phyloP scores from a whole-genome alignment of 345 rosid species.

The Eucalyptus paniculata region DNA sequence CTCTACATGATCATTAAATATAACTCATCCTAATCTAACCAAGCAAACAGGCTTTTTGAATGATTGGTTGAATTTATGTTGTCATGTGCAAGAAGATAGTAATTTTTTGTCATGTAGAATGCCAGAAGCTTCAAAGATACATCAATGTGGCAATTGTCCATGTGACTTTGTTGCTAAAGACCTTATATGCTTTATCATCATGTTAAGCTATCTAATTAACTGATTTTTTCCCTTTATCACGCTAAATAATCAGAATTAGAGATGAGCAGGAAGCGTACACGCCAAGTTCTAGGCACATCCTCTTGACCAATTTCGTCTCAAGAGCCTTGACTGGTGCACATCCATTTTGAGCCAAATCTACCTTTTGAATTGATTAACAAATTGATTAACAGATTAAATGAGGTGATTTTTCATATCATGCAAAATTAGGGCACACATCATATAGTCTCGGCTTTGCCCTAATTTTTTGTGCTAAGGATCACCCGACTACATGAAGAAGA shows the following conservation, averaged over 20 bases:
- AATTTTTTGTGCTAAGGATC: background rate
- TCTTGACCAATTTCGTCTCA: background rate
- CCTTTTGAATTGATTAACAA: background rate
- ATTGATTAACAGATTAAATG: background rate
- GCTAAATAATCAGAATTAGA: background rate
- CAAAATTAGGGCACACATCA: background rate
- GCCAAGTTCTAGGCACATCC: background rate
- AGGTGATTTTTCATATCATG: background rate
- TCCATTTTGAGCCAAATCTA: background rate
- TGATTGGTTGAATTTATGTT: background rate
- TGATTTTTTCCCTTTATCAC: background rate
- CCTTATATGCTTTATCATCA: background rate
- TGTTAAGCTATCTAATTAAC: background rate
- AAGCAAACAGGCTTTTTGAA: rapidly evolving
- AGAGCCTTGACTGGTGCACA: background rate
- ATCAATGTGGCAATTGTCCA: background rate
- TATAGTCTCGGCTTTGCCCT: background rate
- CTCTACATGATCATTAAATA: background rate
- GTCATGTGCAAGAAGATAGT: background rate
- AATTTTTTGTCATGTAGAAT: background rate
- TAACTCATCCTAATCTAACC: background rate
- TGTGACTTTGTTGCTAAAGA: background rate
- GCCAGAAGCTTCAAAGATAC: background rate
- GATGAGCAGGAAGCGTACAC: background rate
- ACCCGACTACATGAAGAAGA: background rate